Conservation (phyloP, 441 rosid species). For the Hura crepitans region DNA sequence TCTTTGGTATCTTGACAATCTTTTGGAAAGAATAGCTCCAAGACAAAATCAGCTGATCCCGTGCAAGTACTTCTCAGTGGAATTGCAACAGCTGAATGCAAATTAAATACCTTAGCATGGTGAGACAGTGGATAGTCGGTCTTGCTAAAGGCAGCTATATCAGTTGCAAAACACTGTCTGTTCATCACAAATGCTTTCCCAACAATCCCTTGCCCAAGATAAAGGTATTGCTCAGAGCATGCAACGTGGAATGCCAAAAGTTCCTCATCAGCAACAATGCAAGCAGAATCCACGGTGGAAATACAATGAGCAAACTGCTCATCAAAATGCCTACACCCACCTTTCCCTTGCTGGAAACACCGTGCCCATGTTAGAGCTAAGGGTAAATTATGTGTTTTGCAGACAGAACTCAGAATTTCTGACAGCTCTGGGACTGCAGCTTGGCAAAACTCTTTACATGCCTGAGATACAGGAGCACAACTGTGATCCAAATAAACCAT, state of each 20-base stretch:
- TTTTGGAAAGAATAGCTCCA: constrained; percentile 47
- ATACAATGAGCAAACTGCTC: constrained; percentile 55
- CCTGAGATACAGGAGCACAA: constrained; percentile 42
- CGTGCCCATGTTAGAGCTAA: constrained; percentile 90
- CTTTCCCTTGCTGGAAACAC: constrained; percentile 56
- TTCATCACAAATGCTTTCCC: constrained; percentile 37
- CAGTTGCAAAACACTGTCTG: constrained; percentile 36
- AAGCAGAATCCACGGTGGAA: constrained; percentile 71
- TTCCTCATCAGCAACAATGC: constrained; percentile 49
- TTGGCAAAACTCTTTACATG: constrained; percentile 42
- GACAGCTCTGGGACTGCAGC: constrained; percentile 55
- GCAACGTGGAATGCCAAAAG: constrained; percentile 53
- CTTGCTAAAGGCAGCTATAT: constrained; percentile 36
- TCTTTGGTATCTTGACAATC: constrained; percentile 30
- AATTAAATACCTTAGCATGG: constrained; percentile 45
- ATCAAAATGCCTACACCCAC: constrained; percentile 63
- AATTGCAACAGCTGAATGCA: constrained; percentile 43
- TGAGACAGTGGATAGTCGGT: constrained; percentile 48
- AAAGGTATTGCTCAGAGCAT: constrained; percentile 56
- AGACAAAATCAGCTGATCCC: constrained; percentile 40
- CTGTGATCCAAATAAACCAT: constrained; percentile 23
- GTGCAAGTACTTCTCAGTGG: constrained; percentile 30
- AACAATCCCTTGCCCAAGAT: constrained; percentile 43
- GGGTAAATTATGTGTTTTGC: constrained; percentile 52
- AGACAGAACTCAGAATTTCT: constrained; percentile 55